Evolutionary conservation across 1,139 yeast genomes (phyloP), one percentile per base, ranked within the genome.

Genomic region (Taphrina communis): DNA sequence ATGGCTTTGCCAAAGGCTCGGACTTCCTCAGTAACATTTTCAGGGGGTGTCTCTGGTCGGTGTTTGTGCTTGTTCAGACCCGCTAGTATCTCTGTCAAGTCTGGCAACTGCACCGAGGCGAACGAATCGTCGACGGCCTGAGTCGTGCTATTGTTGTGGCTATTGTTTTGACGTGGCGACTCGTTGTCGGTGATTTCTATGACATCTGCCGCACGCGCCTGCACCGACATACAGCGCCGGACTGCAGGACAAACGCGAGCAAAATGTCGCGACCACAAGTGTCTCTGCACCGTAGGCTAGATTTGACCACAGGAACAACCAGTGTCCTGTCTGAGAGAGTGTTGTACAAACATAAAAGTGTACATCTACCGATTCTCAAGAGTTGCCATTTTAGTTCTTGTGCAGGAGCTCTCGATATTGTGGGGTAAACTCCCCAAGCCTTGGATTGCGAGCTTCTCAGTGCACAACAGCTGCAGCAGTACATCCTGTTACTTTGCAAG

Each of bases 171-270:
- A 44, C 44, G 62, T 36, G 62, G 53, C 62, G 36, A 58, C 42
- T 42, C 62, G 31, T 19, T 31, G 50, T 41, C 36, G 50, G 38
- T 19, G 4, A 56, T 31, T 31, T 56, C 60, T 31, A 56, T 56
- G 42, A 56, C 60, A 39, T 56, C 50, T 9, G 17, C 50, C 46
- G 60, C 60, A 21, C 50, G 50, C 50, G 60, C 60, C 60, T 56
- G 60, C 31, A 38, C 41, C 50, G 60, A 19, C 50, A 38, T 56
- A 41, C 60, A 39, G n/a, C 17, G 50, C 35, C 60, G 36, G 36
- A 38, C 3, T 1, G 19, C 36, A 39, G 60, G 46, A 19, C 60
- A 14, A 5, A 17, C 50, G 50, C 60, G 46, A 21, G 38, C 50
- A 17, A 56, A 38, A 39, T 41, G 46, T 31, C 41, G 46, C 60